These are phyloP conservation scores for Sphagnum magellanicum DNA, from an alignment of 228 moss, liverwort and hornwort species.

Conservation along the genomic window DNA sequence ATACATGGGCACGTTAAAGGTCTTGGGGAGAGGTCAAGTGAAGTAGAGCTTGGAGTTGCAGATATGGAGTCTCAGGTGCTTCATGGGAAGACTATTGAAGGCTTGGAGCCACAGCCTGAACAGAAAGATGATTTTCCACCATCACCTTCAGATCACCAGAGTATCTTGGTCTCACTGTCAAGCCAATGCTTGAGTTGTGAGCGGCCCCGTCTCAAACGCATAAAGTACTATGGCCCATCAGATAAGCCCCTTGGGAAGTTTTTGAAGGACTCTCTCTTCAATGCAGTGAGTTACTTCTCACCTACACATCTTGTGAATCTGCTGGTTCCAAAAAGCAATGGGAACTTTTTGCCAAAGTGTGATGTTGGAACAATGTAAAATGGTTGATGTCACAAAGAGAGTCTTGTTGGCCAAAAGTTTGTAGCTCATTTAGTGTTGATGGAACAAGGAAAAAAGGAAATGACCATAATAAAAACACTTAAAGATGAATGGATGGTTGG, in stretches of 20 bases:
- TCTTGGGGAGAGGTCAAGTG: neutral
- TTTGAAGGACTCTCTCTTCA: conserved; percentile 72
- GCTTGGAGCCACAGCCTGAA: conserved; percentile 19
- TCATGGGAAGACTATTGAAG: conserved; percentile 8
- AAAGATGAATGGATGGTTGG: too few species aligned
- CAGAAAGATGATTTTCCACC: conserved; percentile 69
- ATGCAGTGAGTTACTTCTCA: conserved; percentile 36
- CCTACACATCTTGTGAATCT: neutral
- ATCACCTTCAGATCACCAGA: conserved; percentile 63
- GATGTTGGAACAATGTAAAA: too few species aligned
- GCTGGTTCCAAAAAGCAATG: neutral
- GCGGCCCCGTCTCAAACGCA: conserved; percentile 70
- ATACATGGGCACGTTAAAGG: too few species aligned
- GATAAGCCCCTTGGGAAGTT: conserved; percentile 87
- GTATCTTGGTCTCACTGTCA: conserved; percentile 77
- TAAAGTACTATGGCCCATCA: conserved; percentile 62
- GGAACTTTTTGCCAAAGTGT: too few species aligned
- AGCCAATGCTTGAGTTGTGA: conserved; percentile 72
- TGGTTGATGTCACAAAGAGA: too few species aligned
- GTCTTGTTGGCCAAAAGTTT: too few species aligned
- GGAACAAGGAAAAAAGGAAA: too few species aligned
- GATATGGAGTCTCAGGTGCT: conserved; percentile 16
- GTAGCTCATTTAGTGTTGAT: too few species aligned
- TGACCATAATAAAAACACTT: too few species aligned
- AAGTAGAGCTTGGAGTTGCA: conserved; percentile 8